Percentiles rank a stretch among this genome's conserved stretches.
These are phyloP conservation scores for Cryphonectria naterciae DNA, from an alignment of 2,329 filamentous ascomycete genomes.

Conservation along the genomic window DNA sequence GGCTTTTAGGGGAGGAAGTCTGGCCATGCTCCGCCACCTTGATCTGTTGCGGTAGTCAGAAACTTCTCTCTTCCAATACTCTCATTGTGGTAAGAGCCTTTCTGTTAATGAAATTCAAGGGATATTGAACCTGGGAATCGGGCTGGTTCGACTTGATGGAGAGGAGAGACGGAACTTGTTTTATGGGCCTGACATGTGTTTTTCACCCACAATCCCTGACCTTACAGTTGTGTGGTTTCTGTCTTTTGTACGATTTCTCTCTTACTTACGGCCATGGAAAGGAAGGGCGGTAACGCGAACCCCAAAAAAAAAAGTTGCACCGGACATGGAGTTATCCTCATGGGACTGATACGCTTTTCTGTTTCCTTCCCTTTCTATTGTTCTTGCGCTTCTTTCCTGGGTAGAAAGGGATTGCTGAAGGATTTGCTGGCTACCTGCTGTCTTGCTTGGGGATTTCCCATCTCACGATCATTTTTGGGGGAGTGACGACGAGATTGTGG, in stretches of 20 bases:
- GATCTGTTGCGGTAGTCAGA: constrained; percentile 17
- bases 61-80: background rate
- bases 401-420: constrained; percentile 7
- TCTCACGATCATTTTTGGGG: constrained; percentile 8
- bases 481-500: background rate
- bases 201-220: constrained; percentile 9
- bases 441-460: background rate
- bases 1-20: constrained; percentile 22
- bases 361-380: background rate
- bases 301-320: constrained; percentile 10
- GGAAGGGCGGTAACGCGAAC: constrained; percentile 18
- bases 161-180: constrained; percentile 1
- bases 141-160: constrained; percentile 12
- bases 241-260: constrained; percentile 19
- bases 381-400: constrained; percentile 12
- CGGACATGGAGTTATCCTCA: constrained; percentile 8
- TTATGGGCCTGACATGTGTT: constrained; percentile 18
- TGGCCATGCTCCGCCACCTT: constrained; percentile 22
- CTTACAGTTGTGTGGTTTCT: constrained; percentile 20
- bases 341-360: constrained; percentile 4
- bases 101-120: constrained; percentile 18
- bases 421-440: background rate
- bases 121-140: constrained; percentile 9
- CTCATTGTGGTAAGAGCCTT: constrained; percentile 11
- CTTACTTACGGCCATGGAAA: constrained; percentile 23